Percentiles rank a stretch among this genome's conserved stretches.
phyloP scores from a whole-genome alignment of 208 protist species.

The Trypanosoma mega region DNA sequence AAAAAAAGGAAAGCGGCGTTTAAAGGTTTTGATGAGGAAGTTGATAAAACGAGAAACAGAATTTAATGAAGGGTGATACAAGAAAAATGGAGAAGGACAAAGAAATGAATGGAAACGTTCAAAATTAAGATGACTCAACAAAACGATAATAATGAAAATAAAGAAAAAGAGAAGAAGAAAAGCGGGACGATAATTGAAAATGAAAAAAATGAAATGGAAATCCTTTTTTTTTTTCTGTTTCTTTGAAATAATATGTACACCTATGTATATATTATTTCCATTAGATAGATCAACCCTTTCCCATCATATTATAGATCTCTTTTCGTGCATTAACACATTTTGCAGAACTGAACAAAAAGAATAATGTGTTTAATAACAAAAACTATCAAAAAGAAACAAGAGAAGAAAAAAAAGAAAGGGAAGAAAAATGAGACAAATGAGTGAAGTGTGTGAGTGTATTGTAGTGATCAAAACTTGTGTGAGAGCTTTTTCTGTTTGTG shows the following conservation, averaged over 20 bases:
- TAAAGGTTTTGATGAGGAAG: background rate
- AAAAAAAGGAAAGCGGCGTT: background rate
- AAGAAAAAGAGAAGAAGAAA: too few relatives aligned
- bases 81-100: too few relatives aligned
- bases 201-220: background rate
- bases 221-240: background rate
- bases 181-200: background rate
- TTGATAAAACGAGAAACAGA: background rate
- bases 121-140: too few relatives aligned
- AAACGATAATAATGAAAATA: too few relatives aligned
- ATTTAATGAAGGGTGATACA: background rate
- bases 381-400: slow-evolving; percentile 1
- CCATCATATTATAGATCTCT: background rate
- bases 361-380: too few relatives aligned
- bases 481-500: background rate
- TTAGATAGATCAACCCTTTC: background rate
- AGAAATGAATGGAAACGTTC: too few relatives aligned
- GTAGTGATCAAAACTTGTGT: background rate
- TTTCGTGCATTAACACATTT: background rate
- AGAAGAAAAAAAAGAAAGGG: slow-evolving; percentile 4
- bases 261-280: background rate
- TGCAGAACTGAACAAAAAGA: background rate
- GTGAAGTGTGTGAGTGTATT: background rate
- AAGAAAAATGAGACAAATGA: background rate
- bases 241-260: background rate